Evolutionary conservation across 2,329 filamentous ascomycete genomes (phyloP), one percentile per base, ranked within the genome.

Genomic region (Fusarium hostae): DNA sequence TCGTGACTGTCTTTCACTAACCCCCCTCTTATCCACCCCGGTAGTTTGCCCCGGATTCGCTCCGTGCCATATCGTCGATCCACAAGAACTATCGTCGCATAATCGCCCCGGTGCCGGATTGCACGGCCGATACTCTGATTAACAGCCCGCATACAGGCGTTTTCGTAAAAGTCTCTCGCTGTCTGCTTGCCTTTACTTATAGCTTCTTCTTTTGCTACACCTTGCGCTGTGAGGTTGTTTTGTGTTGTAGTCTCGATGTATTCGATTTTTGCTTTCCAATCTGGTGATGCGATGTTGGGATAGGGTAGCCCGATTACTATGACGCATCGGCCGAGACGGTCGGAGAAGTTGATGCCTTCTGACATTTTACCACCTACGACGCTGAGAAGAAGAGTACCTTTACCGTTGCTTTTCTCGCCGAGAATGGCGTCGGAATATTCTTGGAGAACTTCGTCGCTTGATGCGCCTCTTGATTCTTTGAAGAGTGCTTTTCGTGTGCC

Each of bases 291-390:
- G 58, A 94, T 90, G 75, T 98, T 99, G 0, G 96, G 94, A 75
- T 97, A 99, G 0, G 96, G 96, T 7, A 99, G 84, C 0, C 96
- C 96, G 18, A 98, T 89, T n/a, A 98, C 92, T 18, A 97, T 85
- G 12, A 99, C 94, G 59, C 93, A 95, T 30, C 96, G 91, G 3
- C 96, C 96, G 1, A 99, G 89, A 6, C 88, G 86, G 82, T 99
- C 95, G 1, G 94, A 95, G 83, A 99, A 99, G 82, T 99, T 99
- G 83, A 99, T 99, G 72, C 96, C 96, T 82, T 99, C 96, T 63
- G 94, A 97, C 83, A 99, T 91, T 74, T 95, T 97, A 18, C 96
- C 96, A 59, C 95, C 95, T 5, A 99, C 92, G 6, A 99, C 95
- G 59, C 94, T 95, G 30, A 99, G 88, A 0, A 99, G 87, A 0